phyloP scores from a whole-genome alignment of 495 filamentous ascomycete genomes.

The Staphylotrichum tortipilum region DNA sequence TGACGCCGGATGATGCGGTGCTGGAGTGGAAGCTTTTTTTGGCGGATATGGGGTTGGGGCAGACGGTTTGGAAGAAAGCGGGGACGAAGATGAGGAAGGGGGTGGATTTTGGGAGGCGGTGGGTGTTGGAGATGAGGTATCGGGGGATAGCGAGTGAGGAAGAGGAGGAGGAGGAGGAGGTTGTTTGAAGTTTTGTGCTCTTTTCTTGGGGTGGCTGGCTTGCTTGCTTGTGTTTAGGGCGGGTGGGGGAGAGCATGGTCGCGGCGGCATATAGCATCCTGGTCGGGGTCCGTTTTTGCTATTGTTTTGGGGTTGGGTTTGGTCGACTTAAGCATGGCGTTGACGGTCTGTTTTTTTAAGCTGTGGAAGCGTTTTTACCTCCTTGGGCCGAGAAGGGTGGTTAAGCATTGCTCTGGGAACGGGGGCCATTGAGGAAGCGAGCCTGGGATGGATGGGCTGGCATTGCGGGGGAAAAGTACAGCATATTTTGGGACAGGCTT shows the following conservation, averaged over 20 bases:
- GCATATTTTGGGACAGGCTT: too few relatives aligned
- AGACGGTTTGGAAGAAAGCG: conserved; percentile 77
- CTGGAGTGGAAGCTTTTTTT: conserved; percentile 64
- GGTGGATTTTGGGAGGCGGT: conserved; percentile 75
- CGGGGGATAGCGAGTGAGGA: conserved; percentile 23
- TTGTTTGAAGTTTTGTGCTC: background rate
- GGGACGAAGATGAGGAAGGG: conserved; percentile 69
- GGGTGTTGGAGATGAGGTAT: conserved; percentile 63
- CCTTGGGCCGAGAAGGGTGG: too few relatives aligned
- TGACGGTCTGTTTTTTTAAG: background rate
- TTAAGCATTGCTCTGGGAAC: too few relatives aligned
- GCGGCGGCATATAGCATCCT: background rate
- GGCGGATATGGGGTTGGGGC: conserved; percentile 77
- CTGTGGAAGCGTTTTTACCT: background rate
- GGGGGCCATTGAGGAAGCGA: too few relatives aligned
- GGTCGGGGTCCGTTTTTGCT: background rate
- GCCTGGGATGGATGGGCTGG: too few relatives aligned
- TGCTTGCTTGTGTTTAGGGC: too few relatives aligned
- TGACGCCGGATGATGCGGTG: conserved; percentile 25
- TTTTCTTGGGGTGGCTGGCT: background rate
- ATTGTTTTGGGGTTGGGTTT: background rate
- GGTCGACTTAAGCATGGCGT: background rate
- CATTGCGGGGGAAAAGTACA: too few relatives aligned
- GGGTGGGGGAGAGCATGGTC: background rate
- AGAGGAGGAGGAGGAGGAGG: conserved; percentile 14